Base-by-base conservation (phyloP, 2,329 filamentous ascomycete genomes). In the Cylindrodendrum hubeiense region DNA sequence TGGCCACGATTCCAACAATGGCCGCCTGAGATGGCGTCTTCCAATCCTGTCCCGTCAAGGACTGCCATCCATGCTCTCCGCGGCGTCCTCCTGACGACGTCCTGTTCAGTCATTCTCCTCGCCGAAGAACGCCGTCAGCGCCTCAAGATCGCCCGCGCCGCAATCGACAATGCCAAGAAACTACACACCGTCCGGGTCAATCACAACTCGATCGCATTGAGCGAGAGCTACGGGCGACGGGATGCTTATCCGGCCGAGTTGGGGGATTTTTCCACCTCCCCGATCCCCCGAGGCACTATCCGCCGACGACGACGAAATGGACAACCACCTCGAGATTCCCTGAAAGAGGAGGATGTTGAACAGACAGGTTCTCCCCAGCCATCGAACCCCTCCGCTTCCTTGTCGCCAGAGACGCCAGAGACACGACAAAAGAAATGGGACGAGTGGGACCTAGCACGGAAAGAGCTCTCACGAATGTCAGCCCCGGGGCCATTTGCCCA, bases 101-200 rank as follows among this genome's bases (percentile, higher is more conserved):
- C 86, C 9, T 89, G 86, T 72, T 88, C 86, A 44, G 81, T 89
- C 60, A 82, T 84, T 53, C 75, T 87, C 26, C 78, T 89, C 60
- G 81, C 87, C 62, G 86, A 89, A 76, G 87, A 89, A 75, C 85
- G 86, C 51, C 82, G 86, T 64, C 84, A 85, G 62, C 83, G 86
- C 26, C 84, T 88, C 66, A 84, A 84, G 59, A 79, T 86, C 47
- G 82, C 85, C 34, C 80, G 80, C 47, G 79, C 84, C 21, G 84
- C 85, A 17, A 80, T 86, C 37, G 80, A 85, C 4, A 89, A 89
- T 79, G 85, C 83, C 22, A 79, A 84, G 59, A 87, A 82, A 61
- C 73, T 88, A 10, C 86, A 83, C 61, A 80, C 80, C 5, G 78
- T 76, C 51, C 76, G 78, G 65, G 75, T 67, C 28, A 74, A 74